These are phyloP conservation scores for Epichloe gansuensis DNA, from an alignment of 2,329 filamentous ascomycete genomes.

Conservation along the genomic window DNA sequence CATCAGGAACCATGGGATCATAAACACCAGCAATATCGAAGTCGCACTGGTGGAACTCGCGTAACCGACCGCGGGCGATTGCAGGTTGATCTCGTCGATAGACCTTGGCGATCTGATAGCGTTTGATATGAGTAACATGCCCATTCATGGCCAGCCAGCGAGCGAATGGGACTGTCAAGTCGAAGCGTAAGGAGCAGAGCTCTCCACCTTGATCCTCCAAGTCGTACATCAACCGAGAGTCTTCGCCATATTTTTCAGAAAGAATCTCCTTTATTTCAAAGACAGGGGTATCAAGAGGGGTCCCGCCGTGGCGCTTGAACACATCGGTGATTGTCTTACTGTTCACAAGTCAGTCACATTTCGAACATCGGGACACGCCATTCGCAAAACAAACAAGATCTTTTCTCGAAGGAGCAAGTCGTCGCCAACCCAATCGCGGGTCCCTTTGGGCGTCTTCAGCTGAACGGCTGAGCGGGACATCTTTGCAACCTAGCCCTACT, in stretches of 20 bases:
- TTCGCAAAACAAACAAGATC: conserved; percentile 42
- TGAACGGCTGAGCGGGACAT: neutral
- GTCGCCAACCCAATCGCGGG: conserved; percentile 70
- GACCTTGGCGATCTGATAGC: conserved; percentile 92
- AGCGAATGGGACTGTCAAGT: conserved; percentile 80
- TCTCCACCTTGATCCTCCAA: conserved; percentile 79
- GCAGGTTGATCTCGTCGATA: conserved; percentile 36
- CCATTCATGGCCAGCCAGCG: conserved; percentile 89
- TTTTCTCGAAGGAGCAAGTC: conserved; percentile 70
- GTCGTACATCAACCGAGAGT: conserved; percentile 85
- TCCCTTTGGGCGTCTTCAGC: conserved; percentile 37
- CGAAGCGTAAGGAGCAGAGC: conserved; percentile 61
- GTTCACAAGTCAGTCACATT: neutral
- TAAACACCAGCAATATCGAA: conserved; percentile 85
- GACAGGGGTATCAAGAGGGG: conserved; percentile 68
- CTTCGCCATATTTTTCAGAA: conserved; percentile 82
- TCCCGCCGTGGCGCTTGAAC: conserved; percentile 73
- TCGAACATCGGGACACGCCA: neutral
- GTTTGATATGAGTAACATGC: conserved; percentile 65
- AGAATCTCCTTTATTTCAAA: conserved; percentile 83
- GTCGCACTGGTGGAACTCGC: conserved; percentile 96
- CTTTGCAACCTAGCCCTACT: too few relatives aligned
- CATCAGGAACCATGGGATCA: conserved; percentile 85
- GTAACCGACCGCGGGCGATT: conserved; percentile 83
- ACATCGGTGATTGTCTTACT: conserved; percentile 55